Conservation (phyloP, 202 grass and related monocot genomes). For the Dendrocalamus latiflorus region DNA sequence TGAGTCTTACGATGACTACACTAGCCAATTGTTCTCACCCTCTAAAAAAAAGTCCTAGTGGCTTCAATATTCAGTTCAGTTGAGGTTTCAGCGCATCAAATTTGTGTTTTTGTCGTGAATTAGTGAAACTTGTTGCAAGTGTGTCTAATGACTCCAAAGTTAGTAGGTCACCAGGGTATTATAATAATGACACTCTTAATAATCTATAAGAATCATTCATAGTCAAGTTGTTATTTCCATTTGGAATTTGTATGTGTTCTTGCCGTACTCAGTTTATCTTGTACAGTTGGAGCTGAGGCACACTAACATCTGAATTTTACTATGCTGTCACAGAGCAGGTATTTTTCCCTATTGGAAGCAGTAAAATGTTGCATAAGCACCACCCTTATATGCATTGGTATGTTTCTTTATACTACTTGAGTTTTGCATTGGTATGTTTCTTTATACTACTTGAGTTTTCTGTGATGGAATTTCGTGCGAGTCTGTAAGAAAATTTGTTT, state of each 20-base stretch:
- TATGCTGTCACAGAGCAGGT: conserved; percentile 61
- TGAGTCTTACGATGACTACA: too few species aligned
- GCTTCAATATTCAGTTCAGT: background rate
- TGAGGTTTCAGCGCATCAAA: background rate
- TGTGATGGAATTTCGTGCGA: background rate
- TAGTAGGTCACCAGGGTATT: background rate
- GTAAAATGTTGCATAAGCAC: conserved; percentile 63
- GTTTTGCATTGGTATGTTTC: too few species aligned
- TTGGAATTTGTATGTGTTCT: background rate
- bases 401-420: conserved; percentile 8
- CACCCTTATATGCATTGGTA: conserved; percentile 65
- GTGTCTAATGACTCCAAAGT: background rate
- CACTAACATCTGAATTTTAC: conserved; percentile 34
- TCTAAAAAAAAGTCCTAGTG: background rate
- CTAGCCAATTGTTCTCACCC: background rate
- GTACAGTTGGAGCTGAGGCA: conserved; percentile 4
- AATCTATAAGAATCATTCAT: background rate
- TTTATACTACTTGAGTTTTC: background rate
- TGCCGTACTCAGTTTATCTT: background rate
- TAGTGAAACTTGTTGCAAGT: background rate
- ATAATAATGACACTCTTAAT: background rate
- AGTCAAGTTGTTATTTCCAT: conserved; percentile 4
- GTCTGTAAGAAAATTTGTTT: conserved; percentile 16
- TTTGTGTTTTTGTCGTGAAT: conserved; percentile 14
- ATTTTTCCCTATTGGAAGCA: conserved; percentile 62